Base-by-base conservation (phyloP, 2,329 filamentous ascomycete species). In the Exophiala sp. region DNA sequence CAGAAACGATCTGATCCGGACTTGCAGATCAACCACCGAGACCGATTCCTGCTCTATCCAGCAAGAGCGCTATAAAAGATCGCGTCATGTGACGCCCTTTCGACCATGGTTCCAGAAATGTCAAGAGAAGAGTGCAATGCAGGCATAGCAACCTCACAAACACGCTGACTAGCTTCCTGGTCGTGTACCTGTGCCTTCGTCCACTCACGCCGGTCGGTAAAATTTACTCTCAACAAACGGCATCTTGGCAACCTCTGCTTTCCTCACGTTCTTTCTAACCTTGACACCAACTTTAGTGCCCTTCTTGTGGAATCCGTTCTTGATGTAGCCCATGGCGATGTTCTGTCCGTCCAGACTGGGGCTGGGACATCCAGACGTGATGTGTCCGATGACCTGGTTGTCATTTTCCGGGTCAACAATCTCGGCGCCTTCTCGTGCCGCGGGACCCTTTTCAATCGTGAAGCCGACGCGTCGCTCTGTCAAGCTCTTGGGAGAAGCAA, bases 281-380 rank as follows among this genome's bases (percentile, higher is more conserved):
- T 89, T 70, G 3, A 96, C 85, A 14, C 85, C 81, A 5, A 96
- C 75, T 73, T 92, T 86, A 1, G 90, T 95, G 9, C 90, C 91
- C 32, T 82, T 78, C 79, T 95, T 95, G 71, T 95, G 89, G 68
- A 86, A 74, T 0, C 89, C 89, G 59, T 88, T 84, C 72, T 84
- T 83, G 67, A 96, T 78, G 68, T 96, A 96, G 0, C 86, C 94
- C 94, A 99, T 99, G 52, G 92, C 91, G 59, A 99, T 92, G 71
- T 97, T 96, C 77, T 87, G 87, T 3, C 73, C 73, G 60, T 86
- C 85, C 44, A 96, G 75, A 0, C 87, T 89, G 2, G 94, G 94
- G 67, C 87, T 91, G 0, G 94, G 94, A 62, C 90, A 89, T 12
- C 94, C 94, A 63, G 89, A 95, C 4, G 94, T 99, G 58, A 99